Evolutionary conservation across 441 rosid genomes (phyloP), one percentile per base, ranked within the genome.

Genomic region (Omphalea diandra): DNA sequence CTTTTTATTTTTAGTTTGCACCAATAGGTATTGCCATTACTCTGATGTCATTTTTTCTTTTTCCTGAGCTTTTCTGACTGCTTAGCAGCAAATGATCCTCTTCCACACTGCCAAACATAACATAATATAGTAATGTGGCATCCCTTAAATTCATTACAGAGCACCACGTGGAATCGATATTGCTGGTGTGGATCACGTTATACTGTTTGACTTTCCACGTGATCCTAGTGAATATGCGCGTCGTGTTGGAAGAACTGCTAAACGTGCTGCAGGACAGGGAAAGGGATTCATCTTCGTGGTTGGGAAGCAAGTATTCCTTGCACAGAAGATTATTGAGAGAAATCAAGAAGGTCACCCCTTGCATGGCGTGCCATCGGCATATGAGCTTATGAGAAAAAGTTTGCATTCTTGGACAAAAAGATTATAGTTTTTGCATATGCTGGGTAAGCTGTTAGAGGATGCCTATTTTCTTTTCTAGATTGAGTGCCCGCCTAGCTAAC

Each of bases 161-260:
- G 97, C 98, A 33, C 91, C 97, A 0, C 93, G 98, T 5, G 98
- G 98, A 71, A 91, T 94, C 8, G 94, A 91, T 82, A 89, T 91
- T 76, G 65, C 81, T 0, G 85, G 91, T 63, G 98, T 94, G 70
- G 95, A 90, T 82, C 97, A 88, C 65, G 95, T 91, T 20, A 73
- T 94, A 24, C 96, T 94, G 11, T 94, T 94, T 46, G 98, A 94
- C 82, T 94, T 86, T 40, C 97, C 97, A 0, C 96, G 98, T 2
- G 97, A 94, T 72, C 98, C 97, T 24, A 94, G 97, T 60, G 97
- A 94, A 83, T 91, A 91, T 10, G 97, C 91, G 10, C 91, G 97
- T 2, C 91, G 98, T 59, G 98, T 93, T 35, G 97, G 98, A 82
- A 87, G 97, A 79, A 91, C 97, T 36, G 98, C 98, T 5, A 85